These are phyloP conservation scores for Bacidia gigantensis DNA, from an alignment of 495 filamentous ascomycete genomes.

Conservation along the genomic window DNA sequence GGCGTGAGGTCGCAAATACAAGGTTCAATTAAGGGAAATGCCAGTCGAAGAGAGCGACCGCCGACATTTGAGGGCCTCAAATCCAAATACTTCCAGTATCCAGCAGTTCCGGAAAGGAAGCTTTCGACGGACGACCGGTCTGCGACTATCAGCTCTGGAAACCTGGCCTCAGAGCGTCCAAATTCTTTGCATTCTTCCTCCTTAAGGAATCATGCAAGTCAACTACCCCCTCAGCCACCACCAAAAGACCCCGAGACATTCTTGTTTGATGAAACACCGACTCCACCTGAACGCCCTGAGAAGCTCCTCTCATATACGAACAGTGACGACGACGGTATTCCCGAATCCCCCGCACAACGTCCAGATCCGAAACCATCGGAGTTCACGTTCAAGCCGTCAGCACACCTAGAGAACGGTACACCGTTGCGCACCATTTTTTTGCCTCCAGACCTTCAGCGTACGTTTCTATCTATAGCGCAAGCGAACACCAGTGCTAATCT, in stretches of 20 bases:
- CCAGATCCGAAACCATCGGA: slow-evolving; percentile 34
- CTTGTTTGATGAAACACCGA: slow-evolving; percentile 11
- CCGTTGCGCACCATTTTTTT: slow-evolving; percentile 81
- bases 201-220: slow-evolving; percentile 5
- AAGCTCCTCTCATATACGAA: slow-evolving; percentile 15
- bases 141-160: neutral
- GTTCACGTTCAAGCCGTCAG: slow-evolving; percentile 71
- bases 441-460: slow-evolving; percentile 53
- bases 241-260: slow-evolving; percentile 30
- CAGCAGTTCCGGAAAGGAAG: slow-evolving; percentile 32
- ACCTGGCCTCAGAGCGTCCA: slow-evolving; percentile 8
- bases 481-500: slow-evolving; percentile 67
- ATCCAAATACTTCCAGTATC: slow-evolving; percentile 33
- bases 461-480: slow-evolving; percentile 57
- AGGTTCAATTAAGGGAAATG: slow-evolving; percentile 1
- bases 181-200: no score
- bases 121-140: neutral
- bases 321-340: neutral
- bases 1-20: slow-evolving; percentile 22
- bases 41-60: neutral
- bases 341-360: slow-evolving; percentile 19
- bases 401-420: slow-evolving; percentile 75
- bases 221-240: slow-evolving; percentile 33
- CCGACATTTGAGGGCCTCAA: neutral
- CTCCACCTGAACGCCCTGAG: slow-evolving; percentile 25